phyloP scores from a whole-genome alignment of 2,329 filamentous ascomycete species.

The Thelonectria rubi region DNA sequence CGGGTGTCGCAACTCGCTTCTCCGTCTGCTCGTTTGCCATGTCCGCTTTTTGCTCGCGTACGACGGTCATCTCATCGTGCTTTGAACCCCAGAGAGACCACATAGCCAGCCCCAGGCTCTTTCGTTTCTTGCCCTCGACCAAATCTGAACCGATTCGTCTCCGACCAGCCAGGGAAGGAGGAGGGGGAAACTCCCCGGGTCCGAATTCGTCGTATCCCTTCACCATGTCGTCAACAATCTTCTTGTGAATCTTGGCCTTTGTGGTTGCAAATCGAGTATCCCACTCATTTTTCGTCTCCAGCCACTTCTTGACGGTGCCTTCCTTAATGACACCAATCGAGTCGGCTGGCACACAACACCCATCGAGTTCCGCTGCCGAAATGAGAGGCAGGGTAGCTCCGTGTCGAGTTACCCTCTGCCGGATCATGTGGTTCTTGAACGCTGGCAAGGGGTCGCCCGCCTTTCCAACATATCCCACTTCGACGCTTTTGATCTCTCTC shows the following conservation, averaged over 20 bases:
- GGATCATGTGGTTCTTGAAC: constrained; percentile 89
- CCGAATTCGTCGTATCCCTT: constrained; percentile 76
- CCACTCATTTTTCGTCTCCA: constrained; percentile 76
- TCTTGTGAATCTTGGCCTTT: constrained; percentile 77
- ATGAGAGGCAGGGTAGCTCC: constrained; percentile 77
- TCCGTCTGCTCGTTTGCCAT: constrained; percentile 55
- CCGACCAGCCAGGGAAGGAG: constrained; percentile 81
- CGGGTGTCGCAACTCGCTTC: constrained; percentile 46
- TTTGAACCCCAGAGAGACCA: constrained; percentile 92
- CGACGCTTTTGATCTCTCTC: constrained; percentile 31
- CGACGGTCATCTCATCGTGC: constrained; percentile 81
- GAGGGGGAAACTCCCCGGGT: constrained; percentile 79
- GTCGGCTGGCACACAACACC: constrained; percentile 67
- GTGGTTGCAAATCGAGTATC: constrained; percentile 75
- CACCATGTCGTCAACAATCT: constrained; percentile 76
- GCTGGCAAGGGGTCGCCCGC: constrained; percentile 84
- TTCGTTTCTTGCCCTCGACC: constrained; percentile 62
- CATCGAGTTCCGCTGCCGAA: constrained; percentile 70
- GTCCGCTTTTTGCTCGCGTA: constrained; percentile 63
- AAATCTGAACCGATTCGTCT: constrained; percentile 58
- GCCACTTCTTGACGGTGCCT: constrained; percentile 83
- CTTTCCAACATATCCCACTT: constrained; percentile 70
- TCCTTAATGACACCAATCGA: constrained; percentile 83
- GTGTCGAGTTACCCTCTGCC: constrained; percentile 83
- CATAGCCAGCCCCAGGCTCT: constrained; percentile 79